Base-by-base conservation (phyloP, 139 green algal genomes). In the Penium margaritaceum region DNA sequence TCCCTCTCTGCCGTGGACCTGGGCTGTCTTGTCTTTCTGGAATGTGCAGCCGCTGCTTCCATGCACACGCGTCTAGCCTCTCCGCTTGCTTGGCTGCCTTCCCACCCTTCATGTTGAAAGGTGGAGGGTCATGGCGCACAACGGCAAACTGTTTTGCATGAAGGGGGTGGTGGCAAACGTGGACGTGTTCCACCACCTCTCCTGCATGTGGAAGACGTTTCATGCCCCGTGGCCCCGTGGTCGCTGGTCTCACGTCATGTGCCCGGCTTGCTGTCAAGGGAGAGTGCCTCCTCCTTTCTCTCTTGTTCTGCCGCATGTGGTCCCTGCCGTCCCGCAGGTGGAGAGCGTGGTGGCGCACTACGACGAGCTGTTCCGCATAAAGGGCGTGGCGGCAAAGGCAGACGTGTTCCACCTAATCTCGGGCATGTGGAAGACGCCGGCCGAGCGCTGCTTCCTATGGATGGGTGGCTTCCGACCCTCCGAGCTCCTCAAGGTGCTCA, bases 391-490 rank as follows among this genome's bases (percentile, higher is more conserved):
- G 24, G 74, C 65, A 1, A 81, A 81, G 55, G 46, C 44, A 37
- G 74, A 81, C 65, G 74, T 81, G 34, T 81, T 81, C 29, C 74
- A 81, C 29, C 74, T 81, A 12, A 72, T 81, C 14, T 72, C 53
- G 19, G 74, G 74, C 36, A 81, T 81, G 74, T 81, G 74, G 74
- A 81, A 81, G 65, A 81, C 74, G 55, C 74, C 74, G 9, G 74
- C 74, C 3, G 74, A 81, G 55, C 63, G 74, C 51, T 81, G 74
- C 55, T 81, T 81, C 55, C 78, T 81, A 44, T 81, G 74, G 74
- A 81, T 81, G 74, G 74, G 74, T 7, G 74, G 74, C 29, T 81
- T 81, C 74, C 54, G 74, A 5, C 74, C 74, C 19, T 81, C 74
- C 29, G 74, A 81, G 15, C 33, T 81, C 32, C 67, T 81, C 46